Evolutionary conservation across 1,284 basidiomycete species (phyloP).

Genomic region (Fomitopsis pinicola): DNA sequence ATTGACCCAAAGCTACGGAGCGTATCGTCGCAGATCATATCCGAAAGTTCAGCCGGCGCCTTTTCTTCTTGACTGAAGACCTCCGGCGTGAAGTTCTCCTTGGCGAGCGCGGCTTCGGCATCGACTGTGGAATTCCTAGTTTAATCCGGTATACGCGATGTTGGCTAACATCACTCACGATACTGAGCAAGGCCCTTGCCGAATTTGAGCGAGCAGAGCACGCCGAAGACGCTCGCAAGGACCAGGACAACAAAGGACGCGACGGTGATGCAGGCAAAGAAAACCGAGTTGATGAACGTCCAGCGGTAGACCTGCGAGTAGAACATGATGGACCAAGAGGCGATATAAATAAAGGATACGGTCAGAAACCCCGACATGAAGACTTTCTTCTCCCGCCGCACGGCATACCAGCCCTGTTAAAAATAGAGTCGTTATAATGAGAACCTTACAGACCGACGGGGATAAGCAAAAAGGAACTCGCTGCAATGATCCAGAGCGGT

Average conservation of each 20-base stretch:
- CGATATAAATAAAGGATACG: conserved; percentile 34
- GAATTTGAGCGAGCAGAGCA: conserved; percentile 47
- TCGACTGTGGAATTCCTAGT: conserved; percentile 29
- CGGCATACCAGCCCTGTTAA: conserved; percentile 48
- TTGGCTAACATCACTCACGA: conserved; percentile 25
- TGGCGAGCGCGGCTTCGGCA: conserved; percentile 38
- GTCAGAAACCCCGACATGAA: conserved; percentile 42
- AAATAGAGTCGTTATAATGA: not conserved
- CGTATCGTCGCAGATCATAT: conserved; percentile 8
- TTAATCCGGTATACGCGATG: not conserved
- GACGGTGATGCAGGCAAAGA: conserved; percentile 43
- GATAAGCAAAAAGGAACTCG: conserved; percentile 6
- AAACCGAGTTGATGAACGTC: conserved; percentile 54
- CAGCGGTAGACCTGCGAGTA: conserved; percentile 49
- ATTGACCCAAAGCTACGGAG: not conserved
- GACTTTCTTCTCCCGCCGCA: conserved; percentile 40
- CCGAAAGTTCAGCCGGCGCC: conserved; percentile 8
- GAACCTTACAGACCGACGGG: not conserved
- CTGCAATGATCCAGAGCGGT: conserved; percentile 47
- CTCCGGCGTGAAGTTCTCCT: conserved; percentile 41
- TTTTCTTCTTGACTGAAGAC: conserved; percentile 35
- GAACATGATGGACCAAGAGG: conserved; percentile 48
- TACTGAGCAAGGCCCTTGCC: conserved; percentile 48
- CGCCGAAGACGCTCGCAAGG: conserved; percentile 39
- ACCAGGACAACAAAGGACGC: conserved; percentile 44